Base-by-base conservation (phyloP, 2,329 filamentous ascomycete genomes). In the Cadophora sp. region DNA sequence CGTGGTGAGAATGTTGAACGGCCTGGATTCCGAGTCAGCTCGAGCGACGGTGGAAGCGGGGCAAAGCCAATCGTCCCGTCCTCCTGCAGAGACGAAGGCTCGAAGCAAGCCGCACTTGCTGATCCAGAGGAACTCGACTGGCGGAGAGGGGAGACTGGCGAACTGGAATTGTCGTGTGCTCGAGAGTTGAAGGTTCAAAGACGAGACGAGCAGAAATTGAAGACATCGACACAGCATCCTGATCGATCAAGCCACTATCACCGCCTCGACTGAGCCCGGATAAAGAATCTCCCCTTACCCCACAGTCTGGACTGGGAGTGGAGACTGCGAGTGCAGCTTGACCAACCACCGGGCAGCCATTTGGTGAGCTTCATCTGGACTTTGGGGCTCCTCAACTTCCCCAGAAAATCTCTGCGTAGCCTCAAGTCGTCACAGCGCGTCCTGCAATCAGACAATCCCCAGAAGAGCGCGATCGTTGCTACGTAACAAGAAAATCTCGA, bases 371-470 rank as follows among this genome's bases (percentile, higher is more conserved):
- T 51, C 45, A 43, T 27, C 47, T 41, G 45, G 47, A 16, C 45
- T 51, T 62, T 51, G 45, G 59, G 47, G 45, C 14, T 59, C 55
- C 45, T n/a, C 33, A 59, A 22, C 33, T 59, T 53, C 59, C 59
- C 59, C 59, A 53, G 45, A 51, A 62, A 62, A 39, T 50, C 59
- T 41, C 27, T 50, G 43, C 59, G 45, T 22, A 41, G 47, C 48
- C 18, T 55, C 22, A n/a, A 63, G 50, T 63, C 61, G 41, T 60
- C 58, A 60, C 50, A 22, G 48, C 48, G 48, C 50, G 39, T 56
- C 48, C 7, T 7, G 36, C 61, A 45, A 43, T n/a, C 33, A 53
- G 47, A 51, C 20, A 48, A 18, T 9, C 39, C 11, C 13, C n/a
- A 5, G 33, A 63, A 45, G 11, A 48, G 39, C 51, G 16, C 18